Evolutionary conservation across 768 basidiomycete species (phyloP).

Genomic region (Boletus reticulatus): DNA sequence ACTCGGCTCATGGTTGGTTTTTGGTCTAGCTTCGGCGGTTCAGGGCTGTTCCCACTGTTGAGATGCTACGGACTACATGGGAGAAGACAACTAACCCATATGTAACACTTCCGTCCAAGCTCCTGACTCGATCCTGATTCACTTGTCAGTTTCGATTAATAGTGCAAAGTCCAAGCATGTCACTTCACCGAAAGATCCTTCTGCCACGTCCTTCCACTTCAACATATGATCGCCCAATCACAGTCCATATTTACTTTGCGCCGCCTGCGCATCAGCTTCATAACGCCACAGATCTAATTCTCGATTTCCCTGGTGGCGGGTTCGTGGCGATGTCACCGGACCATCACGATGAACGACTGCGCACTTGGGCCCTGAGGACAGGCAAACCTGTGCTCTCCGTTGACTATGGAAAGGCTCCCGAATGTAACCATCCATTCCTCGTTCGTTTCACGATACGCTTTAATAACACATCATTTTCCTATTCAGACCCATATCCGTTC

Average conservation of each 20-base stretch:
- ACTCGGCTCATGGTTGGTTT: background rate
- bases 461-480: constrained; percentile 1
- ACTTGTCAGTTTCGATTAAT: constrained; percentile 58
- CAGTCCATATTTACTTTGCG: constrained; percentile 79
- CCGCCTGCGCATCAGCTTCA: constrained; percentile 62
- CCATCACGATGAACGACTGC: constrained; percentile 92
- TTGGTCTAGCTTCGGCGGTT: constrained; percentile 75
- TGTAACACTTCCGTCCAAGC: constrained; percentile 41
- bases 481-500: constrained; percentile 91
- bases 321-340: constrained; percentile 96
- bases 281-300: constrained; percentile 72
- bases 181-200: constrained; percentile 71
- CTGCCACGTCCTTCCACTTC: constrained; percentile 79
- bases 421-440: constrained; percentile 56
- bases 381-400: constrained; percentile 79
- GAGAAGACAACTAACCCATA: constrained; percentile 95
- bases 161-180: constrained; percentile 55
- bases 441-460: constrained; percentile 1
- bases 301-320: constrained; percentile 95
- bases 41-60: constrained; percentile 90
- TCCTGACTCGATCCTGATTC: constrained; percentile 4
- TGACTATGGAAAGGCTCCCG: constrained; percentile 96
- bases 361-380: constrained; percentile 80
- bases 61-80: constrained; percentile 96
- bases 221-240: constrained; percentile 77